Percentiles rank a stretch among this genome's conserved stretches.
Evolutionary conservation across 176 grass and related monocot genomes (phyloP).

Genomic region (Avena atlantica): DNA sequence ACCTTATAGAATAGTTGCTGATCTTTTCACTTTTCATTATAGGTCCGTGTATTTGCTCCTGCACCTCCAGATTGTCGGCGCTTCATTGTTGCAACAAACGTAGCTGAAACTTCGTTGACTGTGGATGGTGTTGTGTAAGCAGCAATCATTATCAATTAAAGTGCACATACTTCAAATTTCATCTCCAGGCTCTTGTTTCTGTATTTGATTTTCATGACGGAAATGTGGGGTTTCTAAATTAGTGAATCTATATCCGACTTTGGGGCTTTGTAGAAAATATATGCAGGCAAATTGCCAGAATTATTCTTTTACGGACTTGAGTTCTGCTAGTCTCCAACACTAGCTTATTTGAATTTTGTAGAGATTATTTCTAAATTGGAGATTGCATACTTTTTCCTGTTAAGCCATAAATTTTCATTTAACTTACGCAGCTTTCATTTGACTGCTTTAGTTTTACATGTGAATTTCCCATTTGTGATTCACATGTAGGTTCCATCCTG

Average conservation of each 20-base stretch:
- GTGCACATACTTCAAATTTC: slow-evolving; percentile 31
- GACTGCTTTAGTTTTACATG: neutral
- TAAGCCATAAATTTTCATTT: slow-evolving; percentile 20
- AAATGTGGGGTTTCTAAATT: slow-evolving; percentile 22
- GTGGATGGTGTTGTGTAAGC: slow-evolving; percentile 99
- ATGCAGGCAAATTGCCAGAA: neutral
- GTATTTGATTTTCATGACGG: slow-evolving; percentile 27
- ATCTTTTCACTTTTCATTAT: slow-evolving; percentile 39
- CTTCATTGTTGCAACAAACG: slow-evolving; percentile 98
- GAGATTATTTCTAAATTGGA: slow-evolving; percentile 22
- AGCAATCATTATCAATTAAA: slow-evolving; percentile 56
- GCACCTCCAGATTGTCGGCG: slow-evolving; percentile 86
- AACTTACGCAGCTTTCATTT: neutral
- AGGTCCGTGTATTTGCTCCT: slow-evolving; percentile 86
- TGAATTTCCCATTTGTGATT: slow-evolving; percentile 28
- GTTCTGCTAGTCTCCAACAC: slow-evolving; percentile 24
- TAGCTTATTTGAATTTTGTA: slow-evolving; percentile 18
- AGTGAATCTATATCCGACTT: neutral
- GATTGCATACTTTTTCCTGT: slow-evolving; percentile 17
- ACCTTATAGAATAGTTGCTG: slow-evolving; percentile 6
- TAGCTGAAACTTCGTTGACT: slow-evolving; percentile 98
- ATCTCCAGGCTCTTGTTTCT: slow-evolving; percentile 20
- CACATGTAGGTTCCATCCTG: slow-evolving; percentile 16
- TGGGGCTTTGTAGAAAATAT: slow-evolving; percentile 22
- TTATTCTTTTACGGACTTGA: slow-evolving; percentile 1